These are phyloP conservation scores for Sisymbrium altissimum DNA, from an alignment of 345 rosid genomes.

Conservation along the genomic window DNA sequence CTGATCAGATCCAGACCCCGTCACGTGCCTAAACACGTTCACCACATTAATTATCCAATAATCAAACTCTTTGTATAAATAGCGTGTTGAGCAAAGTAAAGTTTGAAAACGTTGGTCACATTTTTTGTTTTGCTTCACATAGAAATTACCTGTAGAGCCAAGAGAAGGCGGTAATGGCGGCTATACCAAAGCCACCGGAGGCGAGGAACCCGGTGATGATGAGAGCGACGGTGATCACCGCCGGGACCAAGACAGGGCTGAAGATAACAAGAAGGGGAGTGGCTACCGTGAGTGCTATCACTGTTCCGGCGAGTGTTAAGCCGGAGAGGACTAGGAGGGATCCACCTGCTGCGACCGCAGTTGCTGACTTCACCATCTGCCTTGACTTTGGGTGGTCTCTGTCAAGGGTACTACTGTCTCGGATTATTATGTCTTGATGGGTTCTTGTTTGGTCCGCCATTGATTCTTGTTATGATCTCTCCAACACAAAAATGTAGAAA, in stretches of 20 bases:
- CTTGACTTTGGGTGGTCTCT: slow-evolving; percentile 30
- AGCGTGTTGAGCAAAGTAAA: neutral
- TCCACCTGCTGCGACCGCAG: slow-evolving; percentile 70
- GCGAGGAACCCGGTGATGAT: slow-evolving; percentile 61
- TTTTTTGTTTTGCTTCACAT: neutral
- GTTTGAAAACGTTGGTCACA: neutral
- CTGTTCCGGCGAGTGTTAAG: slow-evolving; percentile 61
- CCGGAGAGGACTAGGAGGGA: slow-evolving; percentile 72
- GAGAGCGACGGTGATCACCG: slow-evolving; percentile 49
- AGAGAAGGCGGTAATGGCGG: slow-evolving; percentile 61
- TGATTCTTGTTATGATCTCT: neutral
- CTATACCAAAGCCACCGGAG: slow-evolving; percentile 79
- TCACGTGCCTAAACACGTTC: slow-evolving; percentile 48
- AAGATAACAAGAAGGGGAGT: slow-evolving; percentile 74
- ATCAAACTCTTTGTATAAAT: neutral
- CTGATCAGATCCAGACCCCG: slow-evolving; percentile 56
- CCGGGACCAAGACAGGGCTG: slow-evolving; percentile 85
- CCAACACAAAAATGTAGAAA: neutral
- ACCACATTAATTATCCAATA: neutral
- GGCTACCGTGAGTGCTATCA: slow-evolving; percentile 61
- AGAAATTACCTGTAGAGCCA: slow-evolving; percentile 68
- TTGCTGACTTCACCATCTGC: slow-evolving; percentile 67
- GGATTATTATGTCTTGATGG: slow-evolving; percentile 10
- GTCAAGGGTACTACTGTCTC: neutral
- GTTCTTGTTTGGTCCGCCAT: slow-evolving; percentile 29